A percentile compares a stretch with the other conserved stretches of the same genome.
These are phyloP conservation scores for Lactifluus subvellereus DNA, from an alignment of 768 basidiomycete genomes.

Conservation along the genomic window DNA sequence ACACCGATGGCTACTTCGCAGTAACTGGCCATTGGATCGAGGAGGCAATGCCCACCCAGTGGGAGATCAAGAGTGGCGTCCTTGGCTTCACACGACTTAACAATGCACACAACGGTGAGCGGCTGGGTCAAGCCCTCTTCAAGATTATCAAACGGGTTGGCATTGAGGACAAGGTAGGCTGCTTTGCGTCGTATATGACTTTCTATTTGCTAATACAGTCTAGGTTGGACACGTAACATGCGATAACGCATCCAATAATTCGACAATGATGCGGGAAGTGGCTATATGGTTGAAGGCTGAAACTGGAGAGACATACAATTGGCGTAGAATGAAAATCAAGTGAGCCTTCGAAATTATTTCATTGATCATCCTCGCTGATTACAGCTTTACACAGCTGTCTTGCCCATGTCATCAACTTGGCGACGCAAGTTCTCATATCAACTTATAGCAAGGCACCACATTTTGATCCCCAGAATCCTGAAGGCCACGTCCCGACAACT, in stretches of 20 bases:
- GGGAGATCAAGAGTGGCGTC: neutral
- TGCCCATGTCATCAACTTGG: neutral
- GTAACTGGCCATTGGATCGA: neutral
- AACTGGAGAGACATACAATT: too few relatives aligned
- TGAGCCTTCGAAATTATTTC: neutral
- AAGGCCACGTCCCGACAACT: neutral
- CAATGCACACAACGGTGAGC: conserved; percentile 6
- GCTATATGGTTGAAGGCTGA: neutral
- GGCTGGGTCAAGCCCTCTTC: conserved; percentile 37
- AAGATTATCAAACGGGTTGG: conserved; percentile 30
- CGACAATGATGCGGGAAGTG: neutral
- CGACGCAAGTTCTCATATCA: neutral
- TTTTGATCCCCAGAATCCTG: neutral
- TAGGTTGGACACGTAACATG: neutral
- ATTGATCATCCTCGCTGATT: too few relatives aligned
- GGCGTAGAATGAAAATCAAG: too few relatives aligned
- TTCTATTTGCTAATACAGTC: neutral
- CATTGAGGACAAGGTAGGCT: conserved; percentile 31
- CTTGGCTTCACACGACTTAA: neutral
- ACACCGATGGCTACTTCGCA: neutral
- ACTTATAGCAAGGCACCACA: neutral
- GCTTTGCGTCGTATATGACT: neutral
- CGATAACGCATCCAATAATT: neutral
- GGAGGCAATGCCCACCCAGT: neutral
- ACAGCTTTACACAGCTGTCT: neutral